A percentile compares a stretch with the other conserved stretches of the same genome.
These are phyloP conservation scores for Flaveria robusta DNA, from an alignment of 129 eudicot species.

Conservation along the genomic window DNA sequence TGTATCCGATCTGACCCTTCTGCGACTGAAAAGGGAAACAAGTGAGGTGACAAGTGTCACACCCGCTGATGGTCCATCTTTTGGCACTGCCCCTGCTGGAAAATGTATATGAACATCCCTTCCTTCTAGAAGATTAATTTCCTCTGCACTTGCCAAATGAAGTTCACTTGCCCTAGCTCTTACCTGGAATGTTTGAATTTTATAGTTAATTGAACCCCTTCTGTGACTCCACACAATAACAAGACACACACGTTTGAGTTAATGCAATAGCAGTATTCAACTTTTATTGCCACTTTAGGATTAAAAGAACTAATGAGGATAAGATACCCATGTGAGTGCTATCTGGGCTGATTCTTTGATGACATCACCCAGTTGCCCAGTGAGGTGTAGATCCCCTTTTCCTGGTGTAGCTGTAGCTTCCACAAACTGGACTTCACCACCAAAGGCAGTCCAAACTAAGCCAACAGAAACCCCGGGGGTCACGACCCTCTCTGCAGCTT, in stretches of 20 bases:
- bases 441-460: slow-evolving; percentile 89
- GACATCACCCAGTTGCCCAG: slow-evolving; percentile 97
- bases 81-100: slow-evolving; percentile 97
- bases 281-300: neutral
- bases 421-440: slow-evolving; percentile 96
- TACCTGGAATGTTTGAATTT: slow-evolving; percentile 39
- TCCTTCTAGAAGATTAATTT: slow-evolving; percentile 68
- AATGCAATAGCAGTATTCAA: neutral
- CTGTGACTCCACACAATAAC: neutral
- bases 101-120: slow-evolving; percentile 92
- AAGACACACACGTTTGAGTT: neutral
- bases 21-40: slow-evolving; percentile 80
- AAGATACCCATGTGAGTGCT: slow-evolving; percentile 89
- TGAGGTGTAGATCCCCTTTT: slow-evolving; percentile 89
- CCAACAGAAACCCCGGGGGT: slow-evolving; percentile 91
- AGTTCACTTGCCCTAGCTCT: slow-evolving; percentile 89
- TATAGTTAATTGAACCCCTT: neutral
- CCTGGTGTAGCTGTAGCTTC: slow-evolving; percentile 87
- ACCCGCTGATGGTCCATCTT: slow-evolving; percentile 98
- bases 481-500: slow-evolving; percentile 84
- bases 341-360: slow-evolving; percentile 97
- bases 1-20: slow-evolving; percentile 80
- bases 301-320: neutral
- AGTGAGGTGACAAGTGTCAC: slow-evolving; percentile 90
- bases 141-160: slow-evolving; percentile 54